Conservation (phyloP, 176 grass and related monocot genomes). For the Musa itinerans region DNA sequence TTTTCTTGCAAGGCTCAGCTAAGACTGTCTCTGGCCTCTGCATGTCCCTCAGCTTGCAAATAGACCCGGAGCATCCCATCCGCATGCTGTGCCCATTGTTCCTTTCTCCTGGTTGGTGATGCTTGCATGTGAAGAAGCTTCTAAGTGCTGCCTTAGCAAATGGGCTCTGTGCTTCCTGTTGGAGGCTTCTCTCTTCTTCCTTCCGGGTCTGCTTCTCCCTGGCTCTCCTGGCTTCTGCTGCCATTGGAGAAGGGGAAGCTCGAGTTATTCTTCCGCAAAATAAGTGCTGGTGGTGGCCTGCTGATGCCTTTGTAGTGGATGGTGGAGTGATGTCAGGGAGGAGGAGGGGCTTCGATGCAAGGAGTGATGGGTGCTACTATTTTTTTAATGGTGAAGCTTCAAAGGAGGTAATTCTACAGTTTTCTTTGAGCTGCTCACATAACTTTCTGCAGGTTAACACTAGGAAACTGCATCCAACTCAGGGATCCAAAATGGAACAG, state of each 20-base stretch:
- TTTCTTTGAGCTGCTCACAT: neutral
- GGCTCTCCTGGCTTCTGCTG: neutral
- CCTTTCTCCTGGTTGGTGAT: neutral
- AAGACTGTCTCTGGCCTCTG: neutral
- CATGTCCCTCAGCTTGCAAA: constrained; percentile 42
- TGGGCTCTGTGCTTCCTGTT: neutral
- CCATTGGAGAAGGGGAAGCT: constrained; percentile 3
- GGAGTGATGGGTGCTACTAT: neutral
- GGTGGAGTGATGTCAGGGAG: neutral
- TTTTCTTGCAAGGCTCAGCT: constrained; percentile 46
- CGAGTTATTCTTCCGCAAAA: no score
- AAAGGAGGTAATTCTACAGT: neutral
- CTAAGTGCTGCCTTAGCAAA: constrained; percentile 1
- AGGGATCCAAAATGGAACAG: neutral
- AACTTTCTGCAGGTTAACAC: neutral
- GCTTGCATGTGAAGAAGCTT: constrained; percentile 11
- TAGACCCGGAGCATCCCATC: constrained; percentile 51
- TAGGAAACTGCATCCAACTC: neutral
- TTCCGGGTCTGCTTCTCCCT: neutral
- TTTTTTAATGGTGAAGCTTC: constrained; percentile 12
- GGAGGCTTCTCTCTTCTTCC: neutral
- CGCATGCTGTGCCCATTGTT: constrained; percentile 26
- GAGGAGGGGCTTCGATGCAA: neutral
- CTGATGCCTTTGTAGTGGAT: neutral
- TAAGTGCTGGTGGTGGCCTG: constrained; percentile 11